Percentiles rank a stretch among this genome's conserved stretches.
These are phyloP conservation scores for Malus fusca DNA, from an alignment of 306 rosid species.

Conservation along the genomic window DNA sequence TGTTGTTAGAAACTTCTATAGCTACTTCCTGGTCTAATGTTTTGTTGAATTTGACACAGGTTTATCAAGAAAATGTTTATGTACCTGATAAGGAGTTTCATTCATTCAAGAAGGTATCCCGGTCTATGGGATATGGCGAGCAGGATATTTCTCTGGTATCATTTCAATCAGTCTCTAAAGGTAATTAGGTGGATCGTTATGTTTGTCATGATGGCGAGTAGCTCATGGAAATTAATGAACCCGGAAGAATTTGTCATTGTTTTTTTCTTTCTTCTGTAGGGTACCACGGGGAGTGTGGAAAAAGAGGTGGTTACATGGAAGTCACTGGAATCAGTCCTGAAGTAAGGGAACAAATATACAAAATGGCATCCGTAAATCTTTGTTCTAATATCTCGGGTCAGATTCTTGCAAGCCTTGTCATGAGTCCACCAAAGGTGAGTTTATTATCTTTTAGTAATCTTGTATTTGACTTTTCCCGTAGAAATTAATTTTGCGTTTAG, in stretches of 20 bases:
- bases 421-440: slow-evolving; percentile 88
- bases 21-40: background rate
- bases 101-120: slow-evolving; percentile 79
- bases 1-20: background rate
- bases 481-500: background rate
- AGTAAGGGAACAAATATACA: slow-evolving; percentile 80
- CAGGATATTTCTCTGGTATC: slow-evolving; percentile 65
- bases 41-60: slow-evolving; percentile 31
- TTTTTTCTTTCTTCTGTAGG: slow-evolving; percentile 33
- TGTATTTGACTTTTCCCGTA: background rate
- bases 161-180: slow-evolving; percentile 88
- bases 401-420: slow-evolving; percentile 81
- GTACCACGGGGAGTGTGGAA: slow-evolving; percentile 86
- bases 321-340: slow-evolving; percentile 76
- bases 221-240: background rate
- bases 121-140: slow-evolving; percentile 80
- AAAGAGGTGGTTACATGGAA: slow-evolving; percentile 95
- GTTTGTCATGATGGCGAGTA: background rate
- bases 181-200: slow-evolving; percentile 24
- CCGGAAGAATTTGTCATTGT: background rate
- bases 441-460: background rate
- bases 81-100: slow-evolving; percentile 75
- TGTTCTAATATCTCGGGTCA: slow-evolving; percentile 90
- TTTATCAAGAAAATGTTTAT: slow-evolving; percentile 79
- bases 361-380: slow-evolving; percentile 82